A percentile compares a stretch with the other conserved stretches of the same genome.
Conservation (phyloP, 2,329 filamentous ascomycete genomes). For the Neopestalotiopsis clavispora region DNA sequence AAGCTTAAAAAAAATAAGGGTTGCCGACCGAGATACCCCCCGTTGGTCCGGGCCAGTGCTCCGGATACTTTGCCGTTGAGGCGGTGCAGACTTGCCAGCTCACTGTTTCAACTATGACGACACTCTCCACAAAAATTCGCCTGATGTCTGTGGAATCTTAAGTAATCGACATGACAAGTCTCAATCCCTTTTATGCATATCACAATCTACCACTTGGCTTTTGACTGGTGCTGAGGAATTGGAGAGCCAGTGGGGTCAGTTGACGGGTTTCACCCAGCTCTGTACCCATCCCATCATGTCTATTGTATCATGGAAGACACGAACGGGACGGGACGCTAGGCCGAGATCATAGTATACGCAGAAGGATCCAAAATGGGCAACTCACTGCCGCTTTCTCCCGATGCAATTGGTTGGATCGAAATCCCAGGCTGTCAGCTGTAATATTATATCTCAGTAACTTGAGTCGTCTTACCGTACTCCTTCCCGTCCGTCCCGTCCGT, state of each 20-base stretch:
- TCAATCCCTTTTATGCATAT: neutral
- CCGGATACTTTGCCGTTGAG: neutral
- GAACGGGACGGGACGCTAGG: neutral
- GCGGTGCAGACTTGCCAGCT: neutral
- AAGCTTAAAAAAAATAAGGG: neutral
- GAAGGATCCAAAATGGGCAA: neutral
- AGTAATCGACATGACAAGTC: neutral
- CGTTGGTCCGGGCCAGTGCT: neutral
- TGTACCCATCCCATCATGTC: neutral
- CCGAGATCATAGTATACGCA: neutral
- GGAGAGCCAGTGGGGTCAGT: neutral
- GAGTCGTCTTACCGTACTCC: neutral
- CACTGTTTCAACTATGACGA: slow-evolving; percentile 1
- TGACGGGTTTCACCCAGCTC: neutral
- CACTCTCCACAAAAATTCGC: neutral
- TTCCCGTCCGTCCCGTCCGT: neutral
- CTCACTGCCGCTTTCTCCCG: neutral
- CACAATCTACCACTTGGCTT: neutral
- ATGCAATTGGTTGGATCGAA: neutral
- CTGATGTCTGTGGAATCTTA: neutral
- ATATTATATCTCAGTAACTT: neutral
- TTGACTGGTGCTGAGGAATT: neutral
- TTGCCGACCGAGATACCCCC: neutral
- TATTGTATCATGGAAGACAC: neutral
- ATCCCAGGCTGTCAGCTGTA: neutral